Percentiles rank a stretch among this genome's conserved stretches.
These are phyloP conservation scores for Rubus idaeus DNA, from an alignment of 306 rosid genomes.

Conservation along the genomic window DNA sequence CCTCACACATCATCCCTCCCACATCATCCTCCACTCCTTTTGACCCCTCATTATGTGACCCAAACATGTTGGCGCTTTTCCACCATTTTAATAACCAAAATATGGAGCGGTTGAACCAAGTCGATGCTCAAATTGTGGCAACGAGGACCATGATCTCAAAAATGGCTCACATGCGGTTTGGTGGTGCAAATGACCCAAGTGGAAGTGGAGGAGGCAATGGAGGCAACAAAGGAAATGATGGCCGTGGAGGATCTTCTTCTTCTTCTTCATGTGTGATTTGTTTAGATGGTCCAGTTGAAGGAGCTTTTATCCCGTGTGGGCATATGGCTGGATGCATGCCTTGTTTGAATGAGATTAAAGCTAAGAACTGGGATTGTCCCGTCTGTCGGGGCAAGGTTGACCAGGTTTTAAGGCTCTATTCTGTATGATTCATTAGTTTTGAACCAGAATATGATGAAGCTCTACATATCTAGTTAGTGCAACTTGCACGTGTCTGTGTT, in stretches of 20 bases:
- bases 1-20: no score
- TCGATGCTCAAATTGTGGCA: no score
- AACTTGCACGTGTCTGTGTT: not conserved
- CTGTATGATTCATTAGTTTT: slow-evolving; percentile 47
- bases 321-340: slow-evolving; percentile 45
- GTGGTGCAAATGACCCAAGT: no score
- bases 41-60: no score
- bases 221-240: no score
- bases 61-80: no score
- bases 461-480: slow-evolving; percentile 17
- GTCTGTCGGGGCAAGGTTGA: slow-evolving; percentile 83
- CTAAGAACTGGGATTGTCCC: slow-evolving; percentile 96
- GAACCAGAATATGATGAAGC: slow-evolving; percentile 24
- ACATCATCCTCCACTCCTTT: no score
- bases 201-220: no score
- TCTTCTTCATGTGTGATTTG: slow-evolving; percentile 65
- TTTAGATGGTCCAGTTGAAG: slow-evolving; percentile 91
- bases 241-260: not conserved
- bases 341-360: slow-evolving; percentile 77
- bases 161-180: no score
- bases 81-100: no score
- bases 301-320: slow-evolving; percentile 96
- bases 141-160: no score
- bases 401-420: slow-evolving; percentile 66
- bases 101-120: no score